Conservation (phyloP, 805 yeast species). For the Candida stauntonica region DNA sequence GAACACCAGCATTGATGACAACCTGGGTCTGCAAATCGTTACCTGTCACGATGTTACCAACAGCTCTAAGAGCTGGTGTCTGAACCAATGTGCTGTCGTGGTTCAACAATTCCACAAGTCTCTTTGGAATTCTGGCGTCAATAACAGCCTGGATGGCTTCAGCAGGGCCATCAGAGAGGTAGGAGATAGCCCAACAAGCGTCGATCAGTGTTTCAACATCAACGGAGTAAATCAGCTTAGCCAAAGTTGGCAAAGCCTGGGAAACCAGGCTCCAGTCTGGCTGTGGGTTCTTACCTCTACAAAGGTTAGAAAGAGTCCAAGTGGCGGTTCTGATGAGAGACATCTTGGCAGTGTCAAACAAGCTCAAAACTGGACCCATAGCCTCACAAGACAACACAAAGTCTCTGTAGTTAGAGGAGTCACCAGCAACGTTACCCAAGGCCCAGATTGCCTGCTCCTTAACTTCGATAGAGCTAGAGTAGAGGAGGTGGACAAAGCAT, state of each 20-base stretch:
- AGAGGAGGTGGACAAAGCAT: slow-evolving; percentile 73
- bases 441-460: slow-evolving; percentile 99
- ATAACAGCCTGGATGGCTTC: slow-evolving; percentile 95
- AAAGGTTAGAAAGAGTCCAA: slow-evolving; percentile 94
- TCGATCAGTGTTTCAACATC: slow-evolving; percentile 94
- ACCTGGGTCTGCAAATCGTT: slow-evolving; percentile 94
- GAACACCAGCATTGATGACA: slow-evolving; percentile 87
- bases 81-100: slow-evolving; percentile 85
- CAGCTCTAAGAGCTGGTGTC: slow-evolving; percentile 95
- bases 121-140: slow-evolving; percentile 91
- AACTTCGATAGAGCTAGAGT: slow-evolving; percentile 81
- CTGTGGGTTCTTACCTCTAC: slow-evolving; percentile 94
- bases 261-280: slow-evolving; percentile 92
- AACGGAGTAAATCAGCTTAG: slow-evolving; percentile 83
- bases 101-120: slow-evolving; percentile 85
- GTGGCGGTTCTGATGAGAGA: slow-evolving; percentile 94
- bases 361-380: slow-evolving; percentile 77
- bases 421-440: slow-evolving; percentile 98
- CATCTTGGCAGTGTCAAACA: slow-evolving; percentile 79
- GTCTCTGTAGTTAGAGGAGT: slow-evolving; percentile 86
- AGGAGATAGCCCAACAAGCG: slow-evolving; percentile 98
- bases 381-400: slow-evolving; percentile 81
- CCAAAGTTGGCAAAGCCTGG: slow-evolving; percentile 84
- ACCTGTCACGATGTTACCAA: slow-evolving; percentile 97
- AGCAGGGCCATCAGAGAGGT: slow-evolving; percentile 86